These are phyloP conservation scores for Podaxis sp. DNA, from an alignment of 768 basidiomycete species.

Conservation along the genomic window DNA sequence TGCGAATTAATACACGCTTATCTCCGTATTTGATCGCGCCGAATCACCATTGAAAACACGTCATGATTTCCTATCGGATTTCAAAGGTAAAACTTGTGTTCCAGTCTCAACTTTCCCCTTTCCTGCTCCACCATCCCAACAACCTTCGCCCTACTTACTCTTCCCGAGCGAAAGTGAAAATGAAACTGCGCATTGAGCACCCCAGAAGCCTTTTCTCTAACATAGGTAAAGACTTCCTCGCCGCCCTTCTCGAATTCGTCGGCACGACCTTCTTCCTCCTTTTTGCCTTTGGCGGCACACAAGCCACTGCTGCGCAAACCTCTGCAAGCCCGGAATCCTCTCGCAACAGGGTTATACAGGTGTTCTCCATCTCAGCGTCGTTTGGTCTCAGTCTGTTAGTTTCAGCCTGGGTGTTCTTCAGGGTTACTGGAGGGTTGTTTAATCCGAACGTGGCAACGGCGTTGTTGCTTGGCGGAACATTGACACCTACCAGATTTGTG, in stretches of 20 bases:
- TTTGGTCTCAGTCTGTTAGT: conserved; percentile 62
- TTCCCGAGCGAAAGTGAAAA: too few species aligned
- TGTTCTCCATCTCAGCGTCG: conserved; percentile 51
- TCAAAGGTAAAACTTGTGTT: too few species aligned
- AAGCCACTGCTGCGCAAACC: conserved; percentile 43
- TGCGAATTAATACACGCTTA: too few species aligned
- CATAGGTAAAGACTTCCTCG: conserved; percentile 36
- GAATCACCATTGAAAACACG: too few species aligned
- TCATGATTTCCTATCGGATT: too few species aligned
- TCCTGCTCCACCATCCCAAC: too few species aligned
- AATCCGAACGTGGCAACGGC: conserved; percentile 56
- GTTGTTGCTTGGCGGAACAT: too few species aligned
- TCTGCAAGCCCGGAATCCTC: conserved; percentile 15
- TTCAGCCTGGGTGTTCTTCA: conserved; percentile 65
- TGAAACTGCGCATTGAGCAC: too few species aligned
- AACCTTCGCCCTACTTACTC: too few species aligned
- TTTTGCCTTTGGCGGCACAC: conserved; percentile 62
- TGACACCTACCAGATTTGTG: too few species aligned
- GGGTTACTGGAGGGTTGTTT: conserved; percentile 58
- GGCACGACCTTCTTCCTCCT: conserved; percentile 61
- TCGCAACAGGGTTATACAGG: conserved; percentile 10
- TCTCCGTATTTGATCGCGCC: too few species aligned
- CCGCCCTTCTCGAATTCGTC: conserved; percentile 53
- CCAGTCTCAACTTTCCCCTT: too few species aligned
- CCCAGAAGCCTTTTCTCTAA: conserved; percentile 1